Percentiles rank a stretch among this genome's conserved stretches.
These are phyloP conservation scores for Delonix regia DNA, from an alignment of 306 rosid genomes.

Conservation along the genomic window DNA sequence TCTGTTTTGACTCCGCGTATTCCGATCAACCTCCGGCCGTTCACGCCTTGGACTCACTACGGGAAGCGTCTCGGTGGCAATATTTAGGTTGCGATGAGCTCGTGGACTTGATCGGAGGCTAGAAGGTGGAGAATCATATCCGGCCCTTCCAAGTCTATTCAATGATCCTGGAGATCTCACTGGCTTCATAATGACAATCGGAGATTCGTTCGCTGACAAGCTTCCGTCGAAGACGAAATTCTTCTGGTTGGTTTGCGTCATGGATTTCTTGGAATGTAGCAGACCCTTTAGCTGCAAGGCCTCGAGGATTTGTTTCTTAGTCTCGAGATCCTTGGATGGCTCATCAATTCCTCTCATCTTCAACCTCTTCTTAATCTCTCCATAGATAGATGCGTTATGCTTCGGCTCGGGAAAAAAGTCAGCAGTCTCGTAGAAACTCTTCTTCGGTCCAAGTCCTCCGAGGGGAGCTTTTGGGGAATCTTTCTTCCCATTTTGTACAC, in stretches of 20 bases:
- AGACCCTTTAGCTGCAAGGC: slow-evolving; percentile 75
- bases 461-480: slow-evolving; percentile 38
- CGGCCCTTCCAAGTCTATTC: slow-evolving; percentile 38
- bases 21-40: slow-evolving; percentile 40
- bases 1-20: slow-evolving; percentile 38
- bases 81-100: slow-evolving; percentile 29
- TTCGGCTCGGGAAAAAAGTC: slow-evolving; percentile 66
- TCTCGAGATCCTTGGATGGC: slow-evolving; percentile 58
- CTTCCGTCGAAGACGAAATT: slow-evolving; percentile 48
- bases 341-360: slow-evolving; percentile 69
- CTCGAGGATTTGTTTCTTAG: slow-evolving; percentile 59
- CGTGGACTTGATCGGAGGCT: slow-evolving; percentile 46
- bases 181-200: slow-evolving; percentile 57
- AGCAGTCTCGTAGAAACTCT: slow-evolving; percentile 58
- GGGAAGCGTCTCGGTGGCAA: slow-evolving; percentile 34
- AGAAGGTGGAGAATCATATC: slow-evolving; percentile 50
- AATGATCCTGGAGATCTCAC: slow-evolving; percentile 37
- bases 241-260: slow-evolving; percentile 35
- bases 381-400: slow-evolving; percentile 42
- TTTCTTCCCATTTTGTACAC: slow-evolving; percentile 31
- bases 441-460: slow-evolving; percentile 55
- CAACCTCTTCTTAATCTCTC: slow-evolving; percentile 62
- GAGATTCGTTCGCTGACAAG: slow-evolving; percentile 41
- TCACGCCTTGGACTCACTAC: slow-evolving; percentile 47
- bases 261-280: slow-evolving; percentile 53